Evolutionary conservation across 768 basidiomycete genomes (phyloP).

Genomic region (Pulveroboletus sp.): DNA sequence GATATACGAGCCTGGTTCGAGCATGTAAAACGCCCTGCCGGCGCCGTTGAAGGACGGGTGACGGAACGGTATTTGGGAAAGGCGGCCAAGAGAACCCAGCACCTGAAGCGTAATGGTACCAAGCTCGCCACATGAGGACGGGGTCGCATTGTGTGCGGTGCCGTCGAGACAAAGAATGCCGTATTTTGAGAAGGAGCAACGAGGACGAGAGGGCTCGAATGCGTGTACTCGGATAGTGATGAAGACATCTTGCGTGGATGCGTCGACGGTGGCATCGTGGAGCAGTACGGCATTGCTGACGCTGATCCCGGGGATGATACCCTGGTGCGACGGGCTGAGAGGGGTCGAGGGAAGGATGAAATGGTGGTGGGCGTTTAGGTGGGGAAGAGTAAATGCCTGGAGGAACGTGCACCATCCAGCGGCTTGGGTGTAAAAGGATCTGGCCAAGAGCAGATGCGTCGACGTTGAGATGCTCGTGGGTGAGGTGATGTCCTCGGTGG

Average conservation of each 20-base stretch:
- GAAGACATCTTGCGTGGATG: slow-evolving; percentile 6
- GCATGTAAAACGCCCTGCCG: slow-evolving; percentile 10
- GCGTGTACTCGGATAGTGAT: slow-evolving; percentile 4
- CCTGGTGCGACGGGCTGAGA: slow-evolving; percentile 9
- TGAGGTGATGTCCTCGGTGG: neutral
- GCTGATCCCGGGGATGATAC: slow-evolving; percentile 2
- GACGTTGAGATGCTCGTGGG: slow-evolving; percentile 15
- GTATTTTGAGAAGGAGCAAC: neutral
- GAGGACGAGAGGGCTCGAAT: neutral
- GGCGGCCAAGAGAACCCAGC: neutral
- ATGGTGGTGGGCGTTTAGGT: neutral
- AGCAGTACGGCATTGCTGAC: slow-evolving; percentile 3
- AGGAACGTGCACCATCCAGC: slow-evolving; percentile 6
- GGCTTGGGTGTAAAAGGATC: neutral
- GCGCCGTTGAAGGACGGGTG: slow-evolving; percentile 13
- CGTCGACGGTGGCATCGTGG: slow-evolving; percentile 7
- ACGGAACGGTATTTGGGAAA: neutral
- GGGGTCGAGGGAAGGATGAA: neutral
- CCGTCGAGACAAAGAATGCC: slow-evolving; percentile 9
- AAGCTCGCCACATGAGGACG: neutral
- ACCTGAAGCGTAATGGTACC: slow-evolving; percentile 12
- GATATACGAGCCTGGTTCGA: neutral
- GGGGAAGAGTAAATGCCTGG: slow-evolving; percentile 13
- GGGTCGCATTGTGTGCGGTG: neutral
- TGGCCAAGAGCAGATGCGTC: slow-evolving; percentile 16